Conservation (phyloP, 2,329 filamentous ascomycete genomes). For the Beauveria rudraprayagi region DNA sequence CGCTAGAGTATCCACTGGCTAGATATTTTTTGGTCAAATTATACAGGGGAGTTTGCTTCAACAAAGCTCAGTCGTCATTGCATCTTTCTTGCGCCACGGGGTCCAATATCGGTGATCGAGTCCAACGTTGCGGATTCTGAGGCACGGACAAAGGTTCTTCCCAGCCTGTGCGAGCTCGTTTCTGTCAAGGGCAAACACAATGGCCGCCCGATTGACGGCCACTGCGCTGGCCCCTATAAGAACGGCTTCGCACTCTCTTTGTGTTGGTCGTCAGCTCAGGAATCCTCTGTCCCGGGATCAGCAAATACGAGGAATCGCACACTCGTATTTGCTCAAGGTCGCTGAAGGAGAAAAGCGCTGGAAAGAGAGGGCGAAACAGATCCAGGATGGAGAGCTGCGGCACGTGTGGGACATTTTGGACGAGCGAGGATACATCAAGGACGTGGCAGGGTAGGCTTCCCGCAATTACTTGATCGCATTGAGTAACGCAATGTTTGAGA, state of each 20-base stretch:
- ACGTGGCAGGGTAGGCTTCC: slow-evolving; percentile 58
- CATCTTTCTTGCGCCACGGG: neutral
- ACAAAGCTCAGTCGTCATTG: neutral
- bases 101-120: neutral
- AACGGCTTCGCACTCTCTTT: slow-evolving; percentile 19
- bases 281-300: slow-evolving; percentile 17
- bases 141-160: too few relatives aligned
- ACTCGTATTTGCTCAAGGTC: slow-evolving; percentile 36
- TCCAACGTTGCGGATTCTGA: too few relatives aligned
- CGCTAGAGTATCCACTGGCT: neutral
- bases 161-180: neutral
- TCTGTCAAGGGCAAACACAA: slow-evolving; percentile 11
- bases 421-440: slow-evolving; percentile 65
- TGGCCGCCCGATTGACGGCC: slow-evolving; percentile 21
- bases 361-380: slow-evolving; percentile 37
- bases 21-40: neutral
- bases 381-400: slow-evolving; percentile 40
- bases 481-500: neutral
- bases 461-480: neutral
- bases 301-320: slow-evolving; percentile 29
- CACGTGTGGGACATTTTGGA: slow-evolving; percentile 58
- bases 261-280: slow-evolving; percentile 16
- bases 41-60: neutral
- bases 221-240: slow-evolving; percentile 19
- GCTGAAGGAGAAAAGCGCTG: slow-evolving; percentile 37